phyloP scores from a whole-genome alignment of 2,329 filamentous ascomycete species.

The Monilinia fructicola region DNA sequence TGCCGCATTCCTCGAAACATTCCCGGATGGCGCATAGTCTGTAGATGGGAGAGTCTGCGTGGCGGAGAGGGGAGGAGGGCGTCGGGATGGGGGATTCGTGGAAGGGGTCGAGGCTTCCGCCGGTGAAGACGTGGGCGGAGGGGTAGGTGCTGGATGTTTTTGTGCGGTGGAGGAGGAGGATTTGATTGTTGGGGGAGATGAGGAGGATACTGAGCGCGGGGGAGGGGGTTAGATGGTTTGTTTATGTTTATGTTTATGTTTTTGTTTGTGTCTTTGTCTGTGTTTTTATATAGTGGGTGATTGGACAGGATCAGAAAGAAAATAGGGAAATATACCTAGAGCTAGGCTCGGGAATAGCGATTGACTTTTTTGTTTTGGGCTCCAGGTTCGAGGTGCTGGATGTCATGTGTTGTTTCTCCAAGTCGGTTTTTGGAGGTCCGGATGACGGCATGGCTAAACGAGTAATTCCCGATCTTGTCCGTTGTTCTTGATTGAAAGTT shows the following conservation, averaged over 20 bases:
- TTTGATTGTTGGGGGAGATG: constrained; percentile 80
- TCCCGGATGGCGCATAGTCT: constrained; percentile 83
- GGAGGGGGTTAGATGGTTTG: constrained; percentile 7
- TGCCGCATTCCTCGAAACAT: constrained; percentile 93
- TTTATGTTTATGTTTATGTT: no score
- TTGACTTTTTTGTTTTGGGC: constrained; percentile 31
- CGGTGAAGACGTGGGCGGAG: constrained; percentile 92
- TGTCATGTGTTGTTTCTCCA: constrained; percentile 40
- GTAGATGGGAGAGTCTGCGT: constrained; percentile 72
- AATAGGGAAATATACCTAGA: constrained; percentile 50
- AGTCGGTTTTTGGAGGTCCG: constrained; percentile 3
- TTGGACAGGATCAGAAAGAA: no score
- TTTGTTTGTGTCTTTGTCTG: no score
- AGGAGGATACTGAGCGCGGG: constrained; percentile 73
- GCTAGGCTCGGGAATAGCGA: constrained; percentile 59
- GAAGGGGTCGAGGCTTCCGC: constrained; percentile 74
- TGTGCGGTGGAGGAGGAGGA: constrained; percentile 84
- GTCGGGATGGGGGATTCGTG: constrained; percentile 67
- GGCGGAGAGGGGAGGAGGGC: constrained; percentile 53
- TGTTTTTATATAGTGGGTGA: no score
- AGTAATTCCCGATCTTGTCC: not conserved
- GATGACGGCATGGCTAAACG: constrained; percentile 22
- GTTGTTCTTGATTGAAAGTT: no score
- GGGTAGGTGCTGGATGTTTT: constrained; percentile 80
- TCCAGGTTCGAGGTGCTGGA: constrained; percentile 26